Conservation (phyloP, 345 rosid species). For the Turnera subulata region DNA sequence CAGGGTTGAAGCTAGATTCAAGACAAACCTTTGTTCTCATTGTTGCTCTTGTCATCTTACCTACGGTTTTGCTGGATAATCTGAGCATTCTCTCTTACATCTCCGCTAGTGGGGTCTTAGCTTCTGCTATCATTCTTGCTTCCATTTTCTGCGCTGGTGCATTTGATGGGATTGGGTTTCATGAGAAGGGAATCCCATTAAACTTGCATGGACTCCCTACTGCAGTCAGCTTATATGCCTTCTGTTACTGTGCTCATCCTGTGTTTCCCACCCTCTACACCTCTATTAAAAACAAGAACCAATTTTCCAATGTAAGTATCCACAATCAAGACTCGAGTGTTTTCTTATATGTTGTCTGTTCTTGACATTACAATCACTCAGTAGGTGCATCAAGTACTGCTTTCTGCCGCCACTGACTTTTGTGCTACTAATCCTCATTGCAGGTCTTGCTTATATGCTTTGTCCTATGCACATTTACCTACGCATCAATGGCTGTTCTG, state of each 20-base stretch:
- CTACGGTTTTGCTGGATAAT: constrained; percentile 79
- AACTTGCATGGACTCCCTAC: constrained; percentile 59
- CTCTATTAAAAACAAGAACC: constrained; percentile 73
- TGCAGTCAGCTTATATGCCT: constrained; percentile 79
- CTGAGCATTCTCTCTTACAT: constrained; percentile 72
- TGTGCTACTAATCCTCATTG: not conserved
- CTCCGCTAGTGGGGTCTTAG: constrained; percentile 85
- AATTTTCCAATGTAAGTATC: constrained; percentile 69
- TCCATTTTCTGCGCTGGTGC: constrained; percentile 74
- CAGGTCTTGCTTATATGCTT: constrained; percentile 29
- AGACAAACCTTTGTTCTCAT: constrained; percentile 56
- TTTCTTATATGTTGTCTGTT: not conserved
- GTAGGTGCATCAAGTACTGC: too few species aligned
- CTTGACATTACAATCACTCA: too few species aligned
- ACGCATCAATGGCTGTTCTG: constrained; percentile 26
- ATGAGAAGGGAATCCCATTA: constrained; percentile 37
- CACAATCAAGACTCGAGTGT: not conserved
- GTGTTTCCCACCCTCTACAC: constrained; percentile 82
- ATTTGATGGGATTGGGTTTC: constrained; percentile 68
- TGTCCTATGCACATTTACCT: constrained; percentile 9
- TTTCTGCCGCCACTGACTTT: not conserved
- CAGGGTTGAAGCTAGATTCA: constrained; percentile 42
- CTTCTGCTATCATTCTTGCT: constrained; percentile 62
- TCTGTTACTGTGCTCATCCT: constrained; percentile 90
- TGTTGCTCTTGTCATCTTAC: constrained; percentile 62